Conservation (phyloP, 306 rosid genomes). For the Abrus pulchellus region DNA sequence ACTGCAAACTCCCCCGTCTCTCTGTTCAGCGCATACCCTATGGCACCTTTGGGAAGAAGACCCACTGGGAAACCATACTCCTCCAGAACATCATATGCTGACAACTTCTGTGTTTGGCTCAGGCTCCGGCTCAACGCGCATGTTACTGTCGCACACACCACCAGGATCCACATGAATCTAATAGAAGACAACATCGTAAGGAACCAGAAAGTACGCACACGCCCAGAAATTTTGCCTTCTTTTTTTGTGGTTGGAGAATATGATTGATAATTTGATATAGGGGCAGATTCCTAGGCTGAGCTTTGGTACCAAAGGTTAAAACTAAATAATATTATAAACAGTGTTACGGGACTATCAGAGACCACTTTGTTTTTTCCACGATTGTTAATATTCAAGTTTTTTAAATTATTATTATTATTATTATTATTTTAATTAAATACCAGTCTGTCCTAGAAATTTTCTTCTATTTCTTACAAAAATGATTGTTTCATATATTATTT, state of each 20-base stretch:
- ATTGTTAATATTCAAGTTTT: too few relatives aligned
- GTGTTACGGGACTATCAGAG: too few relatives aligned
- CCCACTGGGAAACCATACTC: constrained; percentile 70
- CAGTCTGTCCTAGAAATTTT: background rate
- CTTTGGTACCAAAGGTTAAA: background rate
- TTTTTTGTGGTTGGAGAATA: background rate
- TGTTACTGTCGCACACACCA: background rate
- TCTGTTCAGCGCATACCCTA: constrained; percentile 60
- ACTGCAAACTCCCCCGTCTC: constrained; percentile 59
- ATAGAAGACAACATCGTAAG: constrained; percentile 14
- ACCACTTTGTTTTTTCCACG: too few relatives aligned
- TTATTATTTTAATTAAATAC: background rate
- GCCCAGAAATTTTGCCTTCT: background rate
- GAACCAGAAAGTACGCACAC: background rate
- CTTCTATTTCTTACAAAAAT: background rate
- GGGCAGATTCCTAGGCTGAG: background rate
- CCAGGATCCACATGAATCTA: constrained; percentile 7
- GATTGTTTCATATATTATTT: background rate
- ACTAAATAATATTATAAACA: background rate
- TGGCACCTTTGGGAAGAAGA: constrained; percentile 67
- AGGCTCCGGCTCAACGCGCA: background rate
- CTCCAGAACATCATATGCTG: constrained; percentile 66
- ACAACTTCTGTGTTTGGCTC: background rate
- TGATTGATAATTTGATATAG: constrained; percentile 14
- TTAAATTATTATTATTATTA: too few relatives aligned